A percentile compares a stretch with the other conserved stretches of the same genome.
phyloP scores from a whole-genome alignment of 768 basidiomycete species.

The Tremella mesenterica region DNA sequence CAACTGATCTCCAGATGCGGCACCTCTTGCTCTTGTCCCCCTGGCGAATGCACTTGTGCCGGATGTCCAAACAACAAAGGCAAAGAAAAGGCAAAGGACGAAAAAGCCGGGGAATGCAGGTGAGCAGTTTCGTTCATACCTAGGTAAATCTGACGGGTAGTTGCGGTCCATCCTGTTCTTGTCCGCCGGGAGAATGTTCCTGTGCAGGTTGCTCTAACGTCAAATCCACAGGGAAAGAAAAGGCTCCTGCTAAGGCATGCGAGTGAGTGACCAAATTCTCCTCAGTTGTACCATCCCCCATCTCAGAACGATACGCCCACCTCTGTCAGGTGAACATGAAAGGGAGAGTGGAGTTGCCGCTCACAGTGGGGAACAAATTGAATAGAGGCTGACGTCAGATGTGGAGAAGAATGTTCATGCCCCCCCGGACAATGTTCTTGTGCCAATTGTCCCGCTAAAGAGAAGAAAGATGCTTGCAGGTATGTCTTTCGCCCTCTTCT shows the following conservation, averaged over 20 bases:
- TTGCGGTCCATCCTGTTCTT: conserved; percentile 13
- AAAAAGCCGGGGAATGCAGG: too few relatives aligned
- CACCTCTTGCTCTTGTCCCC: neutral
- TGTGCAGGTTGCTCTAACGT: conserved; percentile 19
- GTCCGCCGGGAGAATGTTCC: conserved; percentile 12
- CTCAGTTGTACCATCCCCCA: too few relatives aligned
- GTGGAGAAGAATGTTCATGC: neutral
- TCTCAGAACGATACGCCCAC: too few relatives aligned
- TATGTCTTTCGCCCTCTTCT: too few relatives aligned
- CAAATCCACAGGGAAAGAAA: conserved; percentile 9
- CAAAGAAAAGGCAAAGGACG: neutral
- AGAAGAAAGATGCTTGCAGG: neutral
- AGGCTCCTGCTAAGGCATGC: neutral
- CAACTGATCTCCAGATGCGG: neutral
- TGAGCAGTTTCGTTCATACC: too few relatives aligned
- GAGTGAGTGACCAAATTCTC: too few relatives aligned
- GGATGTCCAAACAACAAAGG: conserved; percentile 25
- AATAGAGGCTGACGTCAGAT: neutral
- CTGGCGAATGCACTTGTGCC: conserved; percentile 19
- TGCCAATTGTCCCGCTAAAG: conserved; percentile 24
- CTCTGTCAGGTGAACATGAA: too few relatives aligned
- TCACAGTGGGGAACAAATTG: too few relatives aligned
- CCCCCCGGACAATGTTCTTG: conserved; percentile 17
- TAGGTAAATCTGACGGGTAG: neutral
- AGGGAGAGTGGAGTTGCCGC: too few relatives aligned